These are phyloP conservation scores for Rhypophila decipiens DNA, from an alignment of 495 filamentous ascomycete species.

Conservation along the genomic window DNA sequence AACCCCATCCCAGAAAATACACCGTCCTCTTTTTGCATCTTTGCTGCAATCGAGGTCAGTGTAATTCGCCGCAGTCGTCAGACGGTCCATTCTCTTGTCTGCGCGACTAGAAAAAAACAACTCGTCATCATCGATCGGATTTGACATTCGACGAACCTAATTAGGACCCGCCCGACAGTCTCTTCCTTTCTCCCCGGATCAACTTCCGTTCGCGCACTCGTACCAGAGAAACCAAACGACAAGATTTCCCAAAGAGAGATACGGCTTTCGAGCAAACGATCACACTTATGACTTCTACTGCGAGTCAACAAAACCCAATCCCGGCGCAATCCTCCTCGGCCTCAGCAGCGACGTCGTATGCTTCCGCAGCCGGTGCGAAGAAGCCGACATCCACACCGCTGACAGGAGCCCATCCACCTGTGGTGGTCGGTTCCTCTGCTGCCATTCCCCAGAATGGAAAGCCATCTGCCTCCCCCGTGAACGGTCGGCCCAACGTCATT, in stretches of 20 bases:
- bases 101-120: no score
- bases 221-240: no score
- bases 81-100: conserved; percentile 16
- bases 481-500: conserved; percentile 69
- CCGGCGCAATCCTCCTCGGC: conserved; percentile 55
- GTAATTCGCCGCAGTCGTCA: neutral
- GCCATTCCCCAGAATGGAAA: conserved; percentile 71
- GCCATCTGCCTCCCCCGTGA: conserved; percentile 69
- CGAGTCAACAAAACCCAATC: conserved; percentile 43
- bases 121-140: conserved; percentile 20
- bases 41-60: neutral
- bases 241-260: conserved; percentile 17
- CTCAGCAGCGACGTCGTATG: conserved; percentile 59
- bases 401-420: conserved; percentile 55
- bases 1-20: conserved; percentile 1
- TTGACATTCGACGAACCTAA: conserved; percentile 25
- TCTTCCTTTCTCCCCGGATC: conserved; percentile 6
- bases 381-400: conserved; percentile 59
- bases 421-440: conserved; percentile 65
- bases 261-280: conserved; percentile 30
- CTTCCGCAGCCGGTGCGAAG: conserved; percentile 68
- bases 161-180: conserved; percentile 8
- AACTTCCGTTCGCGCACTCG: conserved; percentile 11
- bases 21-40: conserved; percentile 4
- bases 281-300: conserved; percentile 46